Evolutionary conservation across 441 rosid species (phyloP), one percentile per base, ranked within the genome.

Genomic region (Eruca vesicaria): DNA sequence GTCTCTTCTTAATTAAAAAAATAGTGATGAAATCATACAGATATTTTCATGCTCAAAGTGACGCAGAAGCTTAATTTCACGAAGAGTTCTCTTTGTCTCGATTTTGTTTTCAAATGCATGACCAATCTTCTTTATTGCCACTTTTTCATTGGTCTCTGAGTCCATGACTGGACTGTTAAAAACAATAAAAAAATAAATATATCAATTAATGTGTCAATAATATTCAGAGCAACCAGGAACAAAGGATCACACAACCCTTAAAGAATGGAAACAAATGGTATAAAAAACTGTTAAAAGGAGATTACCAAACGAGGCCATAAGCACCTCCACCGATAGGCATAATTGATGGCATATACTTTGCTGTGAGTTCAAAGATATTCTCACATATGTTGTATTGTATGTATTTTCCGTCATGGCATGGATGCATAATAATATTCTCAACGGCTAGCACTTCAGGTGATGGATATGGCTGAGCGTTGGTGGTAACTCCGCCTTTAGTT

Each of bases 41-140:
- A 91, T 97, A 74, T 90, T 91, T 83, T 91, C 97, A 86, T 94
- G 96, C 72, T 87, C 88, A 84, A 94, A 86, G 80, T 91, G 96
- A 18, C 97, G 90, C 76, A 94, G 97, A 68, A 94, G 79, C 88
- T 90, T 90, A 88, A 91, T 91, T 88, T 91, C 98, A 0, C 97
- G 96, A 21, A 94, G 95, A 14, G 97, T 89, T 82, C 93, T 89
- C 86, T 90, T 94, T 9, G 96, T 96, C 16, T 86, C 92, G 20
- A 91, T 82, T 52, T 69, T 82, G 83, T 94, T 88, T 41, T 89
- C 94, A 63, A 89, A 91, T 4, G 93, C 92, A 32, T 32, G 36
- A 38, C 12, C 45, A 38, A 38, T 23, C 28, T 94, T 94, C 91
- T 92, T 94, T 60, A 94, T 72, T 0, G 97, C 97, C 28, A 92